A percentile compares a stretch with the other conserved stretches of the same genome.
phyloP scores from a whole-genome alignment of 2,329 filamentous ascomycete genomes.

The Clarireedia homoeocarpa region DNA sequence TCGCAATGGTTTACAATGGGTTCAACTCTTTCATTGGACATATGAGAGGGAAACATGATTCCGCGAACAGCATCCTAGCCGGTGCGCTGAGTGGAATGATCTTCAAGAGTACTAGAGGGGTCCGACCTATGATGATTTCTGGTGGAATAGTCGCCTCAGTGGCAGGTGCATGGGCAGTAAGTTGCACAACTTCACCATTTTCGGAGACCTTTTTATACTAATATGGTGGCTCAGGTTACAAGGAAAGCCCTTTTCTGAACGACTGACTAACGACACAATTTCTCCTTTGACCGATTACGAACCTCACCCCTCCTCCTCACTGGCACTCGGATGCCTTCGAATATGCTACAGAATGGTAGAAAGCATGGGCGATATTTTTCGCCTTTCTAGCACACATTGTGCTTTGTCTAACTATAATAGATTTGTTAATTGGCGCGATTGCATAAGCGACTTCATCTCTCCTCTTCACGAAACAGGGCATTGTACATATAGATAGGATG shows the following conservation, averaged over 20 bases:
- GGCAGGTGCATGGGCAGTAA: constrained; percentile 85
- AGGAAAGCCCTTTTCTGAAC: constrained; percentile 42
- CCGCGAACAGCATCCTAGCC: constrained; percentile 78
- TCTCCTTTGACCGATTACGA: neutral
- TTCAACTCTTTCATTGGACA: constrained; percentile 80
- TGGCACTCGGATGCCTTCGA: constrained; percentile 1
- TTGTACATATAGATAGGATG: constrained; percentile 29
- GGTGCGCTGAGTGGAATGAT: constrained; percentile 85
- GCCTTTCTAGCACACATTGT: constrained; percentile 24
- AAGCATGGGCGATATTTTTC: constrained; percentile 15
- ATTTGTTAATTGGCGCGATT: constrained; percentile 25
- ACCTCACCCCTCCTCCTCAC: neutral
- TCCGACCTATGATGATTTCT: constrained; percentile 90
- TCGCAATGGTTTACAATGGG: constrained; percentile 94
- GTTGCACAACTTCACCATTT: constrained; percentile 31
- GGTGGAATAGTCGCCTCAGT: constrained; percentile 80
- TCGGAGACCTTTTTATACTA: neutral
- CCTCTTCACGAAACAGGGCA: constrained; percentile 23
- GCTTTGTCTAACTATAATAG: constrained; percentile 27
- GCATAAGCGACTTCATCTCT: constrained; percentile 31
- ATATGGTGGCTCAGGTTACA: constrained; percentile 34
- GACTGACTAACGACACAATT: constrained; percentile 4
- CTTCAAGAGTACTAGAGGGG: constrained; percentile 90
- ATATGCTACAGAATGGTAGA: constrained; percentile 3
- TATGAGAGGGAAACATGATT: constrained; percentile 77